Evolutionary conservation across 1,284 basidiomycete species (phyloP).

Genomic region (Ustilago hordei): DNA sequence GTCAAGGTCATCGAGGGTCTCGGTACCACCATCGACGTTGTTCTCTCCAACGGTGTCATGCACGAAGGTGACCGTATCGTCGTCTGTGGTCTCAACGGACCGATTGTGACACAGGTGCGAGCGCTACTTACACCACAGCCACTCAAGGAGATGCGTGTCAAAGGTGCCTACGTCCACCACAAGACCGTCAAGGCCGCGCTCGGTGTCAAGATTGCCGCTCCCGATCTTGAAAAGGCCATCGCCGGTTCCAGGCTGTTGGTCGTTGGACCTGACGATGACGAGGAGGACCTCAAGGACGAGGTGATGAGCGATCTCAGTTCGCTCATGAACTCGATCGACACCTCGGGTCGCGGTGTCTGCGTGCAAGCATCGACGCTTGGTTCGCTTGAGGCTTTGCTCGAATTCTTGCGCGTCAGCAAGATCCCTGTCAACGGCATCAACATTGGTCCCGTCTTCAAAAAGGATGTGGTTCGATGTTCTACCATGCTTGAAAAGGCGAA

Average conservation of each 20-base stretch:
- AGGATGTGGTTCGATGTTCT: constrained; percentile 90
- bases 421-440: constrained; percentile 91
- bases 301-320: constrained; percentile 96
- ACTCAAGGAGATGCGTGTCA: constrained; percentile 93
- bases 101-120: constrained; percentile 94
- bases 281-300: constrained; percentile 92
- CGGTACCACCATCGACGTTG: constrained; percentile 97
- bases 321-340: constrained; percentile 90
- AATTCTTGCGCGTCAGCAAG: constrained; percentile 94
- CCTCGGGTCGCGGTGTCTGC: constrained; percentile 93
- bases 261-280: constrained; percentile 91
- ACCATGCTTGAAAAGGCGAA: constrained; percentile 97
- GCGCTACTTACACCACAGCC: constrained; percentile 97
- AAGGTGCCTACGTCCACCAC: constrained; percentile 98
- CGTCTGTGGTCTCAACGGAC: constrained; percentile 95
- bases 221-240: constrained; percentile 98
- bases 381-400: constrained; percentile 94
- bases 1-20: constrained; percentile 99
- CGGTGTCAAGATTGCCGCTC: constrained; percentile 95
- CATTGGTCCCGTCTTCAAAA: constrained; percentile 97
- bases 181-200: constrained; percentile 97
- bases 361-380: constrained; percentile 98
- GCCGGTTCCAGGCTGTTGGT: constrained; percentile 95
- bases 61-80: constrained; percentile 95
- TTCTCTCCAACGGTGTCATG: constrained; percentile 93